These are phyloP conservation scores for Helotiales sp. DNA, from an alignment of 2,329 filamentous ascomycete species.

Conservation along the genomic window DNA sequence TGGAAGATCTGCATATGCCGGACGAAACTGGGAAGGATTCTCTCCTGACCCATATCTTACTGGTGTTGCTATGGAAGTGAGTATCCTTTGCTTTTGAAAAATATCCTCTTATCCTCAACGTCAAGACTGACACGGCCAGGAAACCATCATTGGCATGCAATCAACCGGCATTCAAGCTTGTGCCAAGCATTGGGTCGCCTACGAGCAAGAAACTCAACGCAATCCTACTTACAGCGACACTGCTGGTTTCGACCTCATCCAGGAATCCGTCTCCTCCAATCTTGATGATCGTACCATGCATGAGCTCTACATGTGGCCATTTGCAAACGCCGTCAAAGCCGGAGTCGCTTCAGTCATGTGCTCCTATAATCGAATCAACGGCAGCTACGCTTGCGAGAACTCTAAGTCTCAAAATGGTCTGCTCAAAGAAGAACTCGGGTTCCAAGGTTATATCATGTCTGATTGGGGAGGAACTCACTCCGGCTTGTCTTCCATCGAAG, in stretches of 20 bases:
- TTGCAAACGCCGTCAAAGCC: constrained; percentile 69
- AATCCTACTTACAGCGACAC: constrained; percentile 56
- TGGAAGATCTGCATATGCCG: constrained; percentile 47
- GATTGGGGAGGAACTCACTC: constrained; percentile 66
- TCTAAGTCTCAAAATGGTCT: constrained; percentile 48
- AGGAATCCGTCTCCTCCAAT: constrained; percentile 69
- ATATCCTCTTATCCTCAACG: background rate
- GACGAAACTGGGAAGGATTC: constrained; percentile 41
- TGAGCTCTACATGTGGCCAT: constrained; percentile 78
- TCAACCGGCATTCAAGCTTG: constrained; percentile 37
- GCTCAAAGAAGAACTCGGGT: constrained; percentile 51
- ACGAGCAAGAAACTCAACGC: constrained; percentile 53
- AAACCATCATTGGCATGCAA: constrained; percentile 37
- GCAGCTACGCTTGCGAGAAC: constrained; percentile 51
- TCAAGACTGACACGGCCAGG: background rate
- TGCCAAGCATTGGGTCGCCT: constrained; percentile 43
- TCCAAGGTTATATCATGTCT: constrained; percentile 58
- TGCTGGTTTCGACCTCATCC: constrained; percentile 39
- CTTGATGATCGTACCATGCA: constrained; percentile 74
- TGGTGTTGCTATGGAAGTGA: constrained; percentile 32
- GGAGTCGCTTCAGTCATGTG: constrained; percentile 66
- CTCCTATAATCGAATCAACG: constrained; percentile 52
- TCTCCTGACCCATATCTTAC: constrained; percentile 37
- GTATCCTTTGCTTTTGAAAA: background rate
- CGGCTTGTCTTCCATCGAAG: constrained; percentile 56